Evolutionary conservation across 2,329 filamentous ascomycete species (phyloP), one percentile per base, ranked within the genome.

Genomic region (Monilinia fructicola): DNA sequence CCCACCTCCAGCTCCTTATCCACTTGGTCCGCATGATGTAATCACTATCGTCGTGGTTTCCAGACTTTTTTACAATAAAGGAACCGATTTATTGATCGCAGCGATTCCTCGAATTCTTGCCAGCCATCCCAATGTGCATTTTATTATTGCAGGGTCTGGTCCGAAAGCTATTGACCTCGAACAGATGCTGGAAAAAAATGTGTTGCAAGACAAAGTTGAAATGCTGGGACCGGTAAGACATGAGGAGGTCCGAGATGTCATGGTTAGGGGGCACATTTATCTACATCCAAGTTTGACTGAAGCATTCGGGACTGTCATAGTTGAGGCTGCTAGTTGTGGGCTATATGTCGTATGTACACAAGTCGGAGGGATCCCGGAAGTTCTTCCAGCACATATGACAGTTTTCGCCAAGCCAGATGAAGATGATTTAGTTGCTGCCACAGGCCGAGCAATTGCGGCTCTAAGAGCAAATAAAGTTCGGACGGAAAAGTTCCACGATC

Each of bases 31-130:
- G 0, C 84, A 92, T 70, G 94, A 97, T 73, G 90, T 88, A 14
- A 94, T 99, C 74, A 97, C 93, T 10, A 97, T 99, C 67, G 92
- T 99, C 1, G 94, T 99, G 26, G 96, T 99, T 69, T 97, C 93
- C 11, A 92, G 95, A 26, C 87, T 99, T 1, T 99, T 98, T 79
- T 98, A 98, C 79, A 99, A 99, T 79, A 99, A 99, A 78, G 95
- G 95, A 68, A 98, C 92, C 1, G 96, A 99, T 77, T 86, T 99
- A 0, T 85, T 99, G n/a, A 97, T 97, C 31, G 95, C 94, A 14
- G 92, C 93, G 4, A 96, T 99, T 64, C 95, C 95, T 0, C 89
- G 93, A 58, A 97, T 99, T 64, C 85, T 98, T 38, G 90, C 92
- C 60, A 87, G 88, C 18, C 91, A 99, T 76, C 90, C 92, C 0